Evolutionary conservation across 768 basidiomycete genomes (phyloP).

Genomic region (Auriculariales sp.): DNA sequence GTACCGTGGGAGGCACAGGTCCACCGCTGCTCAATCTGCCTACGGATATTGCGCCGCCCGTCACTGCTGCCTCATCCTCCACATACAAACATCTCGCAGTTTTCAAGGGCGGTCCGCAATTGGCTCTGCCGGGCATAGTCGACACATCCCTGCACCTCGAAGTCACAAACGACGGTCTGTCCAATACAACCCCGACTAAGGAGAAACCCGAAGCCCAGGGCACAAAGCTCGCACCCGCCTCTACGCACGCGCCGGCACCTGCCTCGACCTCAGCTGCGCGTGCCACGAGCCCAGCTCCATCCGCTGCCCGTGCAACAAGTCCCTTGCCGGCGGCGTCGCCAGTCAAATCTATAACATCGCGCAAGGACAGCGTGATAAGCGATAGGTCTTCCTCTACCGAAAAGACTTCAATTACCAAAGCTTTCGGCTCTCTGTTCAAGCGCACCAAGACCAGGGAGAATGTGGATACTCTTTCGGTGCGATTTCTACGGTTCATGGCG

Average conservation of each 20-base stretch:
- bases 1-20: background rate
- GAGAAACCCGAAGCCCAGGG: background rate
- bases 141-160: background rate
- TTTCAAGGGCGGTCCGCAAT: background rate
- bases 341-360: background rate
- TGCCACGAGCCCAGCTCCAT: background rate
- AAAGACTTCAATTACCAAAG: background rate
- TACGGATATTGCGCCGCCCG: background rate
- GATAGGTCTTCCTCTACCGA: background rate
- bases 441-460: background rate
- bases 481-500: background rate
- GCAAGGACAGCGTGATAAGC: background rate
- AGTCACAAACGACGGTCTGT: background rate
- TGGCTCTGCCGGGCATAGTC: background rate
- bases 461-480: background rate
- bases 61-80: background rate
- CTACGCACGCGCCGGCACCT: too few species aligned
- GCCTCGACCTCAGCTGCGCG: background rate
- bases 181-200: background rate
- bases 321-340: background rate
- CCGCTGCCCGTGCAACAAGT: background rate
- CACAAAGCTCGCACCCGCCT: too few species aligned
- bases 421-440: background rate
- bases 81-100: background rate
- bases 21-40: background rate